phyloP scores from a whole-genome alignment of 1,139 yeast genomes.

The Yamadazyma sp. region DNA sequence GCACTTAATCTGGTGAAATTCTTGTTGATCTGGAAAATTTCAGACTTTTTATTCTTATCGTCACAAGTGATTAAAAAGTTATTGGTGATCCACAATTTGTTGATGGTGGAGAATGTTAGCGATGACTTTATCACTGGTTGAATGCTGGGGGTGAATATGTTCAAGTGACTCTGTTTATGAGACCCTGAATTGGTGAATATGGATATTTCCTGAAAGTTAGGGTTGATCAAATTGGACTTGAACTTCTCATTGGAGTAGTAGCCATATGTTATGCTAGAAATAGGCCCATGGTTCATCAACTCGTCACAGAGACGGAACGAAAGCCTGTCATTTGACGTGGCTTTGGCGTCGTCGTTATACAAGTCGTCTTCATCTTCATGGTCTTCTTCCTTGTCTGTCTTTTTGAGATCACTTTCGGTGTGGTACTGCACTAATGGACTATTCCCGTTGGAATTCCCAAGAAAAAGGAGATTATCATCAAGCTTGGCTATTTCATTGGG shows the following conservation, averaged over 20 bases:
- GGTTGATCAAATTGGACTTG: constrained; percentile 64
- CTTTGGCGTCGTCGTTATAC: constrained; percentile 32
- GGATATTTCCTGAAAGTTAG: constrained; percentile 63
- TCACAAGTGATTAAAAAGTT: constrained; percentile 75
- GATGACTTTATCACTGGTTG: constrained; percentile 69
- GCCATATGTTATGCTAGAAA: constrained; percentile 69
- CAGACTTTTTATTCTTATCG: constrained; percentile 60
- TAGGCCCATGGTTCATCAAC: constrained; percentile 71
- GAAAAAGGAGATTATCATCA: constrained; percentile 36
- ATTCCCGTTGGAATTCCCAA: constrained; percentile 37
- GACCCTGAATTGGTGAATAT: constrained; percentile 73
- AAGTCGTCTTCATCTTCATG: constrained; percentile 25
- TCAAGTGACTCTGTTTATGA: constrained; percentile 53
- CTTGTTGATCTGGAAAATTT: constrained; percentile 69
- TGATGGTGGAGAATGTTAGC: constrained; percentile 71
- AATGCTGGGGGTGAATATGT: constrained; percentile 61
- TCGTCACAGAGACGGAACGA: constrained; percentile 52
- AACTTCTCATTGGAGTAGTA: constrained; percentile 54
- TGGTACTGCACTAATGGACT: constrained; percentile 34
- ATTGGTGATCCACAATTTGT: constrained; percentile 70
- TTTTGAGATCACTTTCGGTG: constrained; percentile 21
- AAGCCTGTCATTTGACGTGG: constrained; percentile 30
- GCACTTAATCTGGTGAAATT: constrained; percentile 65
- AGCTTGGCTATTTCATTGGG: constrained; percentile 37
- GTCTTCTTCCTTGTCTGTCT: constrained; percentile 10